Percentiles rank a stretch among this genome's conserved stretches.
Conservation (phyloP, 805 yeast genomes). For the Lipomyces sp. region DNA sequence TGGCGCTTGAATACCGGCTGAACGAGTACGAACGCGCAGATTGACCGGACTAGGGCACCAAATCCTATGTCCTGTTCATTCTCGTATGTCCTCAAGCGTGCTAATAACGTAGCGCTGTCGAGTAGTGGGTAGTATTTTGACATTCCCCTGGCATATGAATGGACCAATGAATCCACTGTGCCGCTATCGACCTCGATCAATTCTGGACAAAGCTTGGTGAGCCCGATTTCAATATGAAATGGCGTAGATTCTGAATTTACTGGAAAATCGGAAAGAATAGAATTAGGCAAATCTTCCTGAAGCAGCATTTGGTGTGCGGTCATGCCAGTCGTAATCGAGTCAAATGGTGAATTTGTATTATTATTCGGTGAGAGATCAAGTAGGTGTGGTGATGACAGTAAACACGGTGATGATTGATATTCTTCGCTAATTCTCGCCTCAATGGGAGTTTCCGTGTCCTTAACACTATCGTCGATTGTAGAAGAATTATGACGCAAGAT, state of each 20-base stretch:
- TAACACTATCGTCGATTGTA: background rate
- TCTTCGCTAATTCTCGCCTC: background rate
- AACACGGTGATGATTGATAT: background rate
- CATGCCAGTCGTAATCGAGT: background rate
- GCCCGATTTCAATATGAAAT: background rate
- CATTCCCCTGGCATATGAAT: background rate
- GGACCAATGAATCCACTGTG: constrained; percentile 3
- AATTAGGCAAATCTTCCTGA: background rate
- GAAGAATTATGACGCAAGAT: background rate
- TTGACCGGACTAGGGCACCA: constrained; percentile 17
- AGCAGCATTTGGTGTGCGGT: background rate
- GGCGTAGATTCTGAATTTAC: background rate
- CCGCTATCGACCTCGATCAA: background rate
- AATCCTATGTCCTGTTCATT: constrained; percentile 1
- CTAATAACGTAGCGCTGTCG: background rate
- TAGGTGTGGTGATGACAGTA: background rate
- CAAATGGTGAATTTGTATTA: background rate
- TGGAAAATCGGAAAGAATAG: background rate
- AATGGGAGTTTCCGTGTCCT: background rate
- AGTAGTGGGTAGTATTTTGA: constrained; percentile 6
- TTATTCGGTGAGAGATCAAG: too few species aligned
- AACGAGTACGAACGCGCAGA: constrained; percentile 16
- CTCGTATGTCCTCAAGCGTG: constrained; percentile 10
- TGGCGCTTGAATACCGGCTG: constrained; percentile 9
- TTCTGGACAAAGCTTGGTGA: background rate